Conservation (phyloP, 1,284 basidiomycete genomes). For the Farysia itapuensis region DNA sequence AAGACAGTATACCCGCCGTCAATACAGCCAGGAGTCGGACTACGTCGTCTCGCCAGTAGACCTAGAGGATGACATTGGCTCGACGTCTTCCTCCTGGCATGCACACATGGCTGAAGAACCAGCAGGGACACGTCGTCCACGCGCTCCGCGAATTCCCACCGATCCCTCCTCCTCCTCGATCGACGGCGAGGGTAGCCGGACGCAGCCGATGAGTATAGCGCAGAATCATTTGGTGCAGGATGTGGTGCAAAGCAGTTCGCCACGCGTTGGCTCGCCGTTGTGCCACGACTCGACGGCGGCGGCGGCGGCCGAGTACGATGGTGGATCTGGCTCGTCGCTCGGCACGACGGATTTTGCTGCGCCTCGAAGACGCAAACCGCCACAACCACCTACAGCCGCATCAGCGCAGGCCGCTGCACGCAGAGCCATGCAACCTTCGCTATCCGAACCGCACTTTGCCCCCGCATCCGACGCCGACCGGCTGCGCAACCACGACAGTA, state of each 20-base stretch:
- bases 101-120: conserved; percentile 34
- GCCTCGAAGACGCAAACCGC: conserved; percentile 12
- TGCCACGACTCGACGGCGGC: conserved; percentile 7
- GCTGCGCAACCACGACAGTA: no score
- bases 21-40: neutral
- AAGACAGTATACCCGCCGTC: no score
- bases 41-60: neutral
- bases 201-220: no score
- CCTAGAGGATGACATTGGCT: conserved; percentile 13
- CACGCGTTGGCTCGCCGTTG: conserved; percentile 6
- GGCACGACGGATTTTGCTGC: neutral
- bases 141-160: no score
- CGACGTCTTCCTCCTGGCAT: conserved; percentile 29
- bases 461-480: neutral
- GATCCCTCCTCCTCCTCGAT: no score
- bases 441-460: conserved; percentile 1
- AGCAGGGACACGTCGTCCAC: no score
- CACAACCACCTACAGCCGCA: conserved; percentile 12
- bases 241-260: neutral
- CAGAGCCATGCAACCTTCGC: conserved; percentile 7
- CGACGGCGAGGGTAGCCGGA: no score
- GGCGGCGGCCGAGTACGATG: conserved; percentile 1
- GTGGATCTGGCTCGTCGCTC: conserved; percentile 3
- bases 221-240: no score
- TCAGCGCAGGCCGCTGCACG: no score